Evolutionary conservation across 2,329 filamentous ascomycete species (phyloP).

Genomic region (Neoascochyta sp.): DNA sequence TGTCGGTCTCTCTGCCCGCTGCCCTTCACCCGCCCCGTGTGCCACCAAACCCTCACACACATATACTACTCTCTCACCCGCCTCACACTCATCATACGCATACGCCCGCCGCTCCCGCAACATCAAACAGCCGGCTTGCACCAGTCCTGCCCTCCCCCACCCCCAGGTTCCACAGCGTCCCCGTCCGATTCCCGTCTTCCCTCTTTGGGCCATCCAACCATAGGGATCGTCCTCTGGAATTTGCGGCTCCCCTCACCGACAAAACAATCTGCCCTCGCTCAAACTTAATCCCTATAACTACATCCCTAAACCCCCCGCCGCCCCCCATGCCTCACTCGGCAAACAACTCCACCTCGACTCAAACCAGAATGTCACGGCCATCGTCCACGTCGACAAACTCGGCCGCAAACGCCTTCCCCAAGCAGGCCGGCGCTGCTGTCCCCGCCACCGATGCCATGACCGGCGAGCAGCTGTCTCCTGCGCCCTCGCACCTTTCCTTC

Average conservation of each 20-base stretch:
- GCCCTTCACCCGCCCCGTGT: no score
- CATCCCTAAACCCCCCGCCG: constrained; percentile 8
- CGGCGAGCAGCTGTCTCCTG: constrained; percentile 31
- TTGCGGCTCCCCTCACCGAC: constrained; percentile 20
- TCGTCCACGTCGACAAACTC: constrained; percentile 36
- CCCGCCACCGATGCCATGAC: constrained; percentile 23
- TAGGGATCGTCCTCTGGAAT: constrained; percentile 17
- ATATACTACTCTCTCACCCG: no score
- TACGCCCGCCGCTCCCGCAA: no score
- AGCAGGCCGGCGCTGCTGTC: constrained; percentile 31
- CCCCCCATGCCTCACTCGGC: constrained; percentile 37
- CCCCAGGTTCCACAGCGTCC: no score
- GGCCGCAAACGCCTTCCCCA: constrained; percentile 32
- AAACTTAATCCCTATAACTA: constrained; percentile 10
- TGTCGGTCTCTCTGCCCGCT: no score
- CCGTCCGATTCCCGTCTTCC: no score
- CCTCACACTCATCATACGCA: no score
- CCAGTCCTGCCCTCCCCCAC: no score
- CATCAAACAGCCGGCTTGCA: no score
- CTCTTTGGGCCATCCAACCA: constrained; percentile 23
- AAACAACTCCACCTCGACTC: constrained; percentile 30
- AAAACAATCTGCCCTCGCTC: constrained; percentile 15
- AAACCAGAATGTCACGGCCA: constrained; percentile 35
- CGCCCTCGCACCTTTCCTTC: constrained; percentile 39
- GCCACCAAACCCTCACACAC: no score